Base-by-base conservation (phyloP, 257 asterid genomes). In the Cordia subcordata region DNA sequence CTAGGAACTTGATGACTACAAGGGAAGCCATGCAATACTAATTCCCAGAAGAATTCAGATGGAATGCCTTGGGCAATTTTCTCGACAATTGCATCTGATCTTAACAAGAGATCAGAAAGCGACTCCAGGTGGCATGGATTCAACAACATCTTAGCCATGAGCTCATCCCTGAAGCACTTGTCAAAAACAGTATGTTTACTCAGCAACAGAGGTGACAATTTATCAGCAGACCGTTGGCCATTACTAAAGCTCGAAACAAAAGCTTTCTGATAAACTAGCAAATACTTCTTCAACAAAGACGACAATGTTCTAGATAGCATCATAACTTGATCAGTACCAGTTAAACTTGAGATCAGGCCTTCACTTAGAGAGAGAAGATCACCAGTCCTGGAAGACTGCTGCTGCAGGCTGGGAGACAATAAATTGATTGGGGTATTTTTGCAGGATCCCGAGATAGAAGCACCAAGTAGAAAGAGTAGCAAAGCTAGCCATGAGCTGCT, bases 1-100 rank as follows among this genome's bases (percentile, higher is more conserved):
- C 85, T 68, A 6, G 74, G 68, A 74, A 61, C 72, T 53, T 71
- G 86, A 68, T 67, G 63, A 72, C 77, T 72, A 62, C 85, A 81
- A 13, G 99, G 95, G 73, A 93, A 83, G 17, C 99, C 99, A 80
- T 86, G 96, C 78, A 89, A 69, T 17, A 64, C 71, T 66, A 84
- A 64, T 73, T 85, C 85, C 97, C 95, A 93, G 64, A 86, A 74
- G 51, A 82, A 68, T 69, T 82, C 79, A 22, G 86, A 74, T 55
- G 79, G 87, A 71, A 75, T 58, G 22, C 90, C 99, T 52, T 70
- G 49, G 72, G 86, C 74, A 68, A 82, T 59, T 68, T 75, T 86
- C 52, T 81, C 92, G 61, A 85, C 49, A 58, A 72, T 71, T 69
- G 72, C 77, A 58, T 67, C 73, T 66, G 77, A 61, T 78, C 73